Evolutionary conservation across 164 flowering plant species (phyloP).

Genomic region (Aristolochia contorta): DNA sequence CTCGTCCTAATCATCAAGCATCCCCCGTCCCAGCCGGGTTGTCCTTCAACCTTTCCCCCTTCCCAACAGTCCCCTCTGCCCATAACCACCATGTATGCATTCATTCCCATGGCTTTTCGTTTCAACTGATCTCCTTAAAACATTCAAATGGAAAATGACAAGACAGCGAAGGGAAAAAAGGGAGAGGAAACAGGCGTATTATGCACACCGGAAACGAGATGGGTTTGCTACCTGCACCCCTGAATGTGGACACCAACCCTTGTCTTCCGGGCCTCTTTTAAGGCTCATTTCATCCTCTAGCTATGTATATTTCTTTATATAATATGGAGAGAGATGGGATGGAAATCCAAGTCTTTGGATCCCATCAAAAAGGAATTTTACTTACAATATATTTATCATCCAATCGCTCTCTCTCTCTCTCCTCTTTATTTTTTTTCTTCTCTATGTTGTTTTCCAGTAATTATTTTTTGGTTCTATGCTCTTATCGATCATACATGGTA

Average conservation of each 20-base stretch:
- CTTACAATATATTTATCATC: background rate
- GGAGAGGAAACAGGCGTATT: background rate
- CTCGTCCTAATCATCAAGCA: slow-evolving; percentile 44
- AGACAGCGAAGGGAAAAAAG: background rate
- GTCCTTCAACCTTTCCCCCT: slow-evolving; percentile 1
- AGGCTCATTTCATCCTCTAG: slow-evolving; percentile 28
- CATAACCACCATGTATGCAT: slow-evolving; percentile 1
- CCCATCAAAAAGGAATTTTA: background rate
- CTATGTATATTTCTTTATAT: too few species aligned
- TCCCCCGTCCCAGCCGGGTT: slow-evolving; percentile 64
- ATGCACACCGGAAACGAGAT: too few species aligned
- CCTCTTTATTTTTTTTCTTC: background rate
- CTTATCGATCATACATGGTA: background rate
- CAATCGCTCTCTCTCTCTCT: background rate
- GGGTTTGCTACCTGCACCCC: slow-evolving; percentile 33
- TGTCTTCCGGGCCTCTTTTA: slow-evolving; percentile 38
- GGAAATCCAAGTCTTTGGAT: slow-evolving; percentile 17
- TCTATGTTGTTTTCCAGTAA: background rate
- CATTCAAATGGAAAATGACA: slow-evolving; percentile 1
- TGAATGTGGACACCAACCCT: slow-evolving; percentile 52
- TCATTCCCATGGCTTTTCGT: slow-evolving; percentile 1
- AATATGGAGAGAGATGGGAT: slow-evolving; percentile 30
- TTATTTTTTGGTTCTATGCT: too few species aligned
- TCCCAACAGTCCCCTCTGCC: slow-evolving; percentile 2
- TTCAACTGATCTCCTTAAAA: background rate